phyloP scores from a whole-genome alignment of 805 yeast species.

The Ogataea ramenticola region DNA sequence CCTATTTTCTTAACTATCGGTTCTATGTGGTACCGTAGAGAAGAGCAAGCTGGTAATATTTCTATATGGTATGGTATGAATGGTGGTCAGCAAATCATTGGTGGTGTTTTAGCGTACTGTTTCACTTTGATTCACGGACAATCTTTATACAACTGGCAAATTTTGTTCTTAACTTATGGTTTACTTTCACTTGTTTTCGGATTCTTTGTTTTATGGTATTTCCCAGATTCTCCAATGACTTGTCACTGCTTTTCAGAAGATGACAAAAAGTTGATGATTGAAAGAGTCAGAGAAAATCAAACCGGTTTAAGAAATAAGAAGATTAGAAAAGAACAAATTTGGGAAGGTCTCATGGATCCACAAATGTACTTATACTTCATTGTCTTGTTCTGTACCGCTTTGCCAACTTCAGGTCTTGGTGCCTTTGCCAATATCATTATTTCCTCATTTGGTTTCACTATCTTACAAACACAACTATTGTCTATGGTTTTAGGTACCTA shows the following conservation, averaged over 20 bases:
- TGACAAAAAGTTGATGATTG: constrained; percentile 26
- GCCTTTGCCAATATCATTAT: constrained; percentile 24
- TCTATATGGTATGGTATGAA: constrained; percentile 16
- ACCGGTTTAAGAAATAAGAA: constrained; percentile 25
- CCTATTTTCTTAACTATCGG: constrained; percentile 13
- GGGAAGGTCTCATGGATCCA: constrained; percentile 17
- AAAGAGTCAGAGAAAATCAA: constrained; percentile 20
- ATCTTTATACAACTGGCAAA: constrained; percentile 18
- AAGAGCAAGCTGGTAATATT: constrained; percentile 17
- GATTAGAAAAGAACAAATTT: constrained; percentile 20
- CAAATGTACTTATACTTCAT: constrained; percentile 19
- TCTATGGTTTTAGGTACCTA: constrained; percentile 28
- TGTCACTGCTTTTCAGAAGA: constrained; percentile 23
- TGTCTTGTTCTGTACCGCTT: constrained; percentile 15
- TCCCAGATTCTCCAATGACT: constrained; percentile 23
- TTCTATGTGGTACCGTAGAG: constrained; percentile 18
- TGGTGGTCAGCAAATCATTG: constrained; percentile 17
- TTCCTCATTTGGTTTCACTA: constrained; percentile 22
- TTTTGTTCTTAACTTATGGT: constrained; percentile 24
- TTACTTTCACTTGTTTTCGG: constrained; percentile 22
- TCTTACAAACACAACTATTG: constrained; percentile 23
- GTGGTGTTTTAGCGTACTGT: constrained; percentile 20
- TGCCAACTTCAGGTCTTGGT: constrained; percentile 26
- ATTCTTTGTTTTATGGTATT: constrained; percentile 14
- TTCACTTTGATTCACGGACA: constrained; percentile 17